Conservation (phyloP, 164 flowering plant species). For the Malania oleifera region DNA sequence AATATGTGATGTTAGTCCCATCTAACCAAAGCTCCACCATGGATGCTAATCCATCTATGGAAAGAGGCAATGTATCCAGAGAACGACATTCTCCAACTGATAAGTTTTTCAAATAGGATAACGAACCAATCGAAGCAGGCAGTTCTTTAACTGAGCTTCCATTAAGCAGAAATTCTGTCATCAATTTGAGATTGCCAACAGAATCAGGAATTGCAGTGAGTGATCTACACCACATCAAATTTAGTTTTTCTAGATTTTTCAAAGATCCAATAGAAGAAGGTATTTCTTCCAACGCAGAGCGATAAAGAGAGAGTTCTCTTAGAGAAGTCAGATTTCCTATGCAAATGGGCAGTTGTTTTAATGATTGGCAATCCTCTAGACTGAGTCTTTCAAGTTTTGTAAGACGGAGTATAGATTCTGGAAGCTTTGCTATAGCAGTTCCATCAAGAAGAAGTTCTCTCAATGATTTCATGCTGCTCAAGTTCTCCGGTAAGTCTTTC, state of each 20-base stretch:
- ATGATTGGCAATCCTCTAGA: not conserved
- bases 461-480: constrained; percentile 1
- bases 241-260: constrained; percentile 5
- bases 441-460: constrained; percentile 9
- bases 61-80: too few relatives aligned
- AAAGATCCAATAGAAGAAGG: constrained; percentile 12
- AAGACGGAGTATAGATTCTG: not conserved
- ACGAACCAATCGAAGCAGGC: too few relatives aligned
- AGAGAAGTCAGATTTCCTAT: not conserved
- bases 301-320: not conserved
- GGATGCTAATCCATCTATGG: too few relatives aligned
- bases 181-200: too few relatives aligned
- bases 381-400: not conserved
- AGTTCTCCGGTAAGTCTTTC: constrained; percentile 10
- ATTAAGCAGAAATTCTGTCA: too few relatives aligned
- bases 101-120: too few relatives aligned
- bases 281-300: constrained; percentile 12
- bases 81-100: too few relatives aligned
- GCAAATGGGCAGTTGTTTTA: not conserved
- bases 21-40: too few relatives aligned
- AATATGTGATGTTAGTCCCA: too few relatives aligned
- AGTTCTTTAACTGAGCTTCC: too few relatives aligned
- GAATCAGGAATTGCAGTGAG: too few relatives aligned
- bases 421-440: constrained; percentile 10
- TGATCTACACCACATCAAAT: too few relatives aligned